phyloP scores from a whole-genome alignment of 257 asterid species.

The Penstemon davidsonii region DNA sequence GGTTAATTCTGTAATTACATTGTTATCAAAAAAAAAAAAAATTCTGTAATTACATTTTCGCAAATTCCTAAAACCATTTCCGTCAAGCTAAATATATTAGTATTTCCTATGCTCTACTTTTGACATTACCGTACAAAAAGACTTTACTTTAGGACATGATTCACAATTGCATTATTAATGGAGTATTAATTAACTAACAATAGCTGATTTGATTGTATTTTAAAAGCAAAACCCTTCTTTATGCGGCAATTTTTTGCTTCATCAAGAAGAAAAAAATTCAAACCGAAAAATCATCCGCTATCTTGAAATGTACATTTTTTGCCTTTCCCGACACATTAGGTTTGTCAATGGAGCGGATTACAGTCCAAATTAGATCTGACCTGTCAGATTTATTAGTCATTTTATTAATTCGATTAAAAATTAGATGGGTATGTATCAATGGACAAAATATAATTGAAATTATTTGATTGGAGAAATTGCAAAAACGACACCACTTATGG shows the following conservation, averaged over 20 bases:
- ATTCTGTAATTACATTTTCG: not conserved
- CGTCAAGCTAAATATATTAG: not conserved
- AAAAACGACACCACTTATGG: no score
- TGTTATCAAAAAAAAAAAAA: no score
- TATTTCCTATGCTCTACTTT: constrained; percentile 17
- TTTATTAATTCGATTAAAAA: no score
- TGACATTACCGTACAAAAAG: constrained; percentile 21
- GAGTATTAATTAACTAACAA: not conserved
- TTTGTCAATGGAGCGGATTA: not conserved
- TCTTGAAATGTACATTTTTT: not conserved
- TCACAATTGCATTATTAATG: constrained; percentile 1
- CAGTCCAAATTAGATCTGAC: not conserved
- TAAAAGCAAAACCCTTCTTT: not conserved
- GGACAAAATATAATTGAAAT: no score
- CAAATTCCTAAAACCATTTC: not conserved
- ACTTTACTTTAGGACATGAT: constrained; percentile 22
- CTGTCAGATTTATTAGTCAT: no score
- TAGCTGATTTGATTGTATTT: not conserved
- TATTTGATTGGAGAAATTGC: no score
- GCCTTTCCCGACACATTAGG: no score
- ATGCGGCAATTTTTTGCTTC: not conserved
- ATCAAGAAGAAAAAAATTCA: not conserved
- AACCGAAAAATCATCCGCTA: not conserved
- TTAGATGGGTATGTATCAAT: no score
- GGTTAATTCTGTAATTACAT: constrained; percentile 1